Base-by-base conservation (phyloP, 2,329 filamentous ascomycete species). In the Penicillium sclerotigenum region DNA sequence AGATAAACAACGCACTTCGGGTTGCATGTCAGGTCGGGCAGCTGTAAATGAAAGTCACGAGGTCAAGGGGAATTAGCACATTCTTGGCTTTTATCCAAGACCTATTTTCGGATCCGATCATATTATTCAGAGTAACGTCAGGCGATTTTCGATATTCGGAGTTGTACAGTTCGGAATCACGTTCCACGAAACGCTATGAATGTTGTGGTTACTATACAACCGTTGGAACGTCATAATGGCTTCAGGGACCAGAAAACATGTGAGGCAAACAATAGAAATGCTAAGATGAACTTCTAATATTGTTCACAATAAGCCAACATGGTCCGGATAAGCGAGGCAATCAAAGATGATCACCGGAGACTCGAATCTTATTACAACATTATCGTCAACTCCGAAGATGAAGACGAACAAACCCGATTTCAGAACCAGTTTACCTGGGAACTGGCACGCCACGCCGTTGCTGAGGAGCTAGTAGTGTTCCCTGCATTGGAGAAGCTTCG, bases 391-490 rank as follows among this genome's bases (percentile, higher is more conserved):
- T 68, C 75, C 5, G 65, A 62, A 16, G 74, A 80, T 48, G 61
- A 64, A 31, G 79, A 80, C 31, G 71, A 77, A 26, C 73, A 77
- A 52, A 71, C 69, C 6, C 73, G 76, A 13, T 81, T 72, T 56
- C 75, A 79, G 54, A 82, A 83, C 52, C 75, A 80, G 56, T 80
- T 83, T 58, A 77, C 75, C 14, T 82, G 80, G 80, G 78, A 81
- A 56, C 70, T 83, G 0, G 77, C 80, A 26, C 77, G 80, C 10
- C 80, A 83, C 63, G 74, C 78, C 0, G 73, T 82, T 48, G 79
- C 75, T 9, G 79, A 83, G 57, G 81, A 83, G 59, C 65, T 82
- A 51, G 71, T 84, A 10, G 71, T 84, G 0, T 83, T 84, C 57
- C 82, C 82, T 0, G 80, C 79, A 1, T 71, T 84, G 18, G 79